Evolutionary conservation across 2,329 filamentous ascomycete species (phyloP).

Genomic region (Fusarium paranaense): DNA sequence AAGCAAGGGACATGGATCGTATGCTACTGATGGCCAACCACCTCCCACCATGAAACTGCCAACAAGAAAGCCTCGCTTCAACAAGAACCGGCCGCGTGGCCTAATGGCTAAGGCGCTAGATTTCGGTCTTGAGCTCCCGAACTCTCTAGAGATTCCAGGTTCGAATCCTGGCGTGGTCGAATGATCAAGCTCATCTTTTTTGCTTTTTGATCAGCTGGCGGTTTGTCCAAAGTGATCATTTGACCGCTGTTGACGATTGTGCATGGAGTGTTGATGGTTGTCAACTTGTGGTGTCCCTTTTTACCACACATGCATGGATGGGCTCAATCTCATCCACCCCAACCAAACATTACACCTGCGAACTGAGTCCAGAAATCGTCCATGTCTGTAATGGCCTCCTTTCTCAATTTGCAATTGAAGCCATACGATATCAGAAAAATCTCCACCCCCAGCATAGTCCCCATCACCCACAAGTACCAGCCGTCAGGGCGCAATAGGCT

Average conservation of each 20-base stretch:
- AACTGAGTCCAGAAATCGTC: neutral
- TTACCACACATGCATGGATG: neutral
- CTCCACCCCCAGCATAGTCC: neutral
- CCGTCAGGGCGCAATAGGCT: neutral
- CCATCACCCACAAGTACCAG: neutral
- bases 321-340: neutral
- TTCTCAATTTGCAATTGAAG: neutral
- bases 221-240: neutral
- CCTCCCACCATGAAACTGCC: neutral
- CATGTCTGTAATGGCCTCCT: neutral
- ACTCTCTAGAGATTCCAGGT: neutral
- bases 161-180: neutral
- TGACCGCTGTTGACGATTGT: neutral
- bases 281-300: neutral
- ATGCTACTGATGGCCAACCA: neutral
- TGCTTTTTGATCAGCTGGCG: neutral
- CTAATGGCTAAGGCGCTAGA: slow-evolving; percentile 1
- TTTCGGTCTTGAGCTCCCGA: neutral
- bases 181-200: slow-evolving; percentile 1
- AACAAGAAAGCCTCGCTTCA: neutral
- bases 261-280: neutral
- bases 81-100: neutral
- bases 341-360: neutral
- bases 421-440: neutral
- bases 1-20: neutral